Evolutionary conservation across 2,329 filamentous ascomycete species (phyloP), one percentile per base, ranked within the genome.

Genomic region (Ophiocordyceps robertsii): DNA sequence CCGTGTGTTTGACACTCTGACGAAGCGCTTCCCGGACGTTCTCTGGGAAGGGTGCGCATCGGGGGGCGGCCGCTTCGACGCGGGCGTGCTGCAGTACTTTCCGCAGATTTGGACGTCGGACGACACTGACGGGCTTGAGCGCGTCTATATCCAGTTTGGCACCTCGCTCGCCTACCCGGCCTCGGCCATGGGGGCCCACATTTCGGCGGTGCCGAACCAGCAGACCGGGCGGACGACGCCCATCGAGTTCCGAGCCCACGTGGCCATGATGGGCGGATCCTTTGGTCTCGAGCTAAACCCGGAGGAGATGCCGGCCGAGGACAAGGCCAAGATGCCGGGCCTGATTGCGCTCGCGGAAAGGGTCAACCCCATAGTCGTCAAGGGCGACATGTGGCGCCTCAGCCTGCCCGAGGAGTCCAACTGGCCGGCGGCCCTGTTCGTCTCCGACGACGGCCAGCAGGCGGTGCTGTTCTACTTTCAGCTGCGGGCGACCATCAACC

Each of bases 221-320:
- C 58, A 74, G 30, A 78, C 75, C 0, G 57, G 63, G 0, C 73
- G 77, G 17, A 72, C 66, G 1, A 71, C 71, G 2, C 69, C 76
- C 0, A 65, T 82, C 12, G 56, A 57, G 1, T 81, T 82, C 61
- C 74, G 78, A 30, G 75, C 72, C 0, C 77, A 81, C 43, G 77
- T 82, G 0, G 78, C 78, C 6, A 75, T 80, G 64, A 81, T 81
- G 77, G 78, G 78, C 43, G 77, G 77, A 2, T 78, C 74, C 0
- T 82, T 82, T 49, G 78, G 78, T 0, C 67, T 82, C 11, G 77
- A 82, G 53, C 66, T 82, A 8, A 67, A 80, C 51, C 78, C 77
- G 0, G 60, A 59, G 0, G 63, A 70, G 8, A 66, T 78, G 6
- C 57, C 58, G 0, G 62, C 62, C 0, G 68, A 69, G 12, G 77